Evolutionary conservation across 1,139 yeast species (phyloP).

Genomic region (Sugiyamaella novakii): DNA sequence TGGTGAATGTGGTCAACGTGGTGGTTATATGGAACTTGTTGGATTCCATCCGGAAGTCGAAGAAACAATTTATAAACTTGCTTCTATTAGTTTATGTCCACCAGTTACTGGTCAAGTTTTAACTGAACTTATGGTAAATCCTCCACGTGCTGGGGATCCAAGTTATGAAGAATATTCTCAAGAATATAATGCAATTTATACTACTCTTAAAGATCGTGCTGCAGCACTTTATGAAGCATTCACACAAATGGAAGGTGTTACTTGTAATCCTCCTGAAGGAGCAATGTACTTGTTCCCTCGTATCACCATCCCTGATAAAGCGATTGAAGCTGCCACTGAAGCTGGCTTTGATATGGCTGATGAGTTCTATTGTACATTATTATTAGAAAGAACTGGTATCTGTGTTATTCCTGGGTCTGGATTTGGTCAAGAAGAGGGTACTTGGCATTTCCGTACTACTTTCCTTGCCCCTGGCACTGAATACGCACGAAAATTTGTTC

Average conservation of each 20-base stretch:
- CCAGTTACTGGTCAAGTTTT: slow-evolving; percentile 93
- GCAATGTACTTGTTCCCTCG: slow-evolving; percentile 97
- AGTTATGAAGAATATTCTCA: slow-evolving; percentile 66
- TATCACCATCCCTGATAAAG: slow-evolving; percentile 62
- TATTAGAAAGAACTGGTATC: slow-evolving; percentile 88
- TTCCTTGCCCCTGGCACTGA: slow-evolving; percentile 93
- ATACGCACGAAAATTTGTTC: slow-evolving; percentile 76
- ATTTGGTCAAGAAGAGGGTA: slow-evolving; percentile 87
- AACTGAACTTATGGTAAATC: slow-evolving; percentile 90
- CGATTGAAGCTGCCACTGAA: slow-evolving; percentile 61
- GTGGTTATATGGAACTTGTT: slow-evolving; percentile 94
- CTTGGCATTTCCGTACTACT: slow-evolving; percentile 92
- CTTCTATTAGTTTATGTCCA: slow-evolving; percentile 88
- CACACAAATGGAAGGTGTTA: slow-evolving; percentile 71
- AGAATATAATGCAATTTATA: slow-evolving; percentile 65
- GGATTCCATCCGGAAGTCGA: slow-evolving; percentile 74
- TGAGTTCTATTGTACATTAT: slow-evolving; percentile 81
- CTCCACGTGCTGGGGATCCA: slow-evolving; percentile 76
- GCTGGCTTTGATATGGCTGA: slow-evolving; percentile 62
- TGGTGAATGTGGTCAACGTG: slow-evolving; percentile 99
- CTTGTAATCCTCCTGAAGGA: slow-evolving; percentile 88
- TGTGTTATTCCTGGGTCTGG: slow-evolving; percentile 98
- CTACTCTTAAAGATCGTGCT: slow-evolving; percentile 66
- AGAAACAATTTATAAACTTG: slow-evolving; percentile 75
- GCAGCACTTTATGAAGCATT: slow-evolving; percentile 68